These are phyloP conservation scores for Trametes punicea DNA, from an alignment of 768 basidiomycete genomes.

Conservation along the genomic window DNA sequence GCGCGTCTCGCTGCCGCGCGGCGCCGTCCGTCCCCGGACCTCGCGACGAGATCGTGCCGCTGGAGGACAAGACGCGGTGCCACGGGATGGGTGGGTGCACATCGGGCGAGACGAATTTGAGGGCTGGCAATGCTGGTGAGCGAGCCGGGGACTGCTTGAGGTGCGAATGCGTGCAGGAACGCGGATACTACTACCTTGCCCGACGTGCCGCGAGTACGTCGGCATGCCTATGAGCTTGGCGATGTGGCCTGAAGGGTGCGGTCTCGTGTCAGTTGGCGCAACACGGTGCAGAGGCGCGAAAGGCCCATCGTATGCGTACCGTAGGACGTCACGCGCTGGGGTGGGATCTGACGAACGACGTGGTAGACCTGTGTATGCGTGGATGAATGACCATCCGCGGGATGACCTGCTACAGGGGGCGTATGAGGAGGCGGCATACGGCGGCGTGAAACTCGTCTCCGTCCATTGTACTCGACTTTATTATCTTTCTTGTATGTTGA, in stretches of 20 bases:
- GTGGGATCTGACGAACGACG: constrained; percentile 66
- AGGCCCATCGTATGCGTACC: constrained; percentile 37
- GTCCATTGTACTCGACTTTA: background rate
- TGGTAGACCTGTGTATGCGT: constrained; percentile 59
- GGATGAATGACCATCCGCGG: background rate
- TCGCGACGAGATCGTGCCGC: constrained; percentile 75
- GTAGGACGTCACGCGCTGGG: constrained; percentile 68
- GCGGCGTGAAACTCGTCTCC: constrained; percentile 17
- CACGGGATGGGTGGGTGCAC: constrained; percentile 71
- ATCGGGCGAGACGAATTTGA: constrained; percentile 66
- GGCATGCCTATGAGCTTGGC: constrained; percentile 82
- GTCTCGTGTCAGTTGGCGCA: no score
- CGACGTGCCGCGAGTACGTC: constrained; percentile 73
- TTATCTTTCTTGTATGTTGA: background rate
- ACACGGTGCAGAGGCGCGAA: no score
- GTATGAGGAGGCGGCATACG: background rate
- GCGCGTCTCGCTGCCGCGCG: constrained; percentile 65
- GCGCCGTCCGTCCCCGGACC: constrained; percentile 83
- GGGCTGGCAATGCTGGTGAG: constrained; percentile 42
- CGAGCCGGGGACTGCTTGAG: background rate
- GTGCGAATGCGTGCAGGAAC: background rate
- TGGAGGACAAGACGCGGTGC: constrained; percentile 72
- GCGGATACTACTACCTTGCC: constrained; percentile 54
- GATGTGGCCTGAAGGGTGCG: constrained; percentile 75
- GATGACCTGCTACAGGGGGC: background rate